Evolutionary conservation across 768 basidiomycete genomes (phyloP), one percentile per base, ranked within the genome.

Genomic region (Mycena vulgaris): DNA sequence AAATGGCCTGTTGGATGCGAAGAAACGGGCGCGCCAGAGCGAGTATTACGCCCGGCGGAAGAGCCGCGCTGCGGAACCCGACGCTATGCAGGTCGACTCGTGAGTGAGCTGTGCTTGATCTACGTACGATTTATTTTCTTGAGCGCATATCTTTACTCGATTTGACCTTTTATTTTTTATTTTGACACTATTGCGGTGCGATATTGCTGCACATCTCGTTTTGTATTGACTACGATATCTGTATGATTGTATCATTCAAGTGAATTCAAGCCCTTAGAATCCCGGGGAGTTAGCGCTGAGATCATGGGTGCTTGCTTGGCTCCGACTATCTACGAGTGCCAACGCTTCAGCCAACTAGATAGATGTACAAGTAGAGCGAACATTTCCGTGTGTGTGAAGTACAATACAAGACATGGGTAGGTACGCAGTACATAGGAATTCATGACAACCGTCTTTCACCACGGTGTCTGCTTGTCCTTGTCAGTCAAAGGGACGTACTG

Each of bases 11-110:
- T 84, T 90, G 85, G 91, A 89, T 64, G 91, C 90, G 73, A 93
- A 91, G 87, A 93, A 89, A 80, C 83, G 89, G 69, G 89, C 87
- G 62, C 89, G 93, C 76, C 92, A 93, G 84, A 95, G 93, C 74
- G 93, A 94, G 82, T 90, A 91, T 64, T 73, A 73, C 75, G 85
- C 86, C 25, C 83, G 90, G 72, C 81, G 92, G 76, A 83, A 81
- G 76, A 93, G 89, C 71, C 82, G 84, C 19, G 79, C 67, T 13
- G 42, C 28, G 11, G 69, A 63, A 21, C 40, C 51, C 6, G 69
- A 69, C 21, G 66, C 74, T 2, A 75, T 75, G 74, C 58, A 66
- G 28, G 74, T 75, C 19, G 72, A 73, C 45, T 37, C 63, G 23
- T 70, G 63, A 69, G 30, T 59, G 39, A 14, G 40, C 13, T 30